Evolutionary conservation across 2,329 filamentous ascomycete species (phyloP).

Genomic region (Cordyceps cicadae): DNA sequence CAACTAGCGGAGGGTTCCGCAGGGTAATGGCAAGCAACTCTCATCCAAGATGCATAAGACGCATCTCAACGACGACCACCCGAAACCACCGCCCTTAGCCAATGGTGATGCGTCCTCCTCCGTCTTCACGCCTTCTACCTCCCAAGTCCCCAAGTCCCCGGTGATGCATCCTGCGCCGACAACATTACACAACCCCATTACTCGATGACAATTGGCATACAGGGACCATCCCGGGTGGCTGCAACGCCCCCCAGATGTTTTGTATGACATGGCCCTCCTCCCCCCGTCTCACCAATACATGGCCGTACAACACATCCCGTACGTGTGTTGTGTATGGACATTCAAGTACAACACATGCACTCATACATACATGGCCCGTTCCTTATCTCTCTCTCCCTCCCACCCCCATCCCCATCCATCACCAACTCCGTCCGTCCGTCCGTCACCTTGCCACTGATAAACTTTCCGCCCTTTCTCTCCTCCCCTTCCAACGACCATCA

Average conservation of each 20-base stretch:
- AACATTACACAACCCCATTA: neutral
- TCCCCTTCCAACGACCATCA: neutral
- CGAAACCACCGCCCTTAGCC: neutral
- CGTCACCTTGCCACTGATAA: neutral
- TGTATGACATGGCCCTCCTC: constrained; percentile 2
- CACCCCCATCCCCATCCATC: no score
- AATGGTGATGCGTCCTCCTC: neutral
- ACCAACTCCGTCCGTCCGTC: no score
- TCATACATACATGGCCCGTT: no score
- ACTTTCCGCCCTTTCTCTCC: no score
- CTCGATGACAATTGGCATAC: neutral
- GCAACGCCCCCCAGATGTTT: neutral
- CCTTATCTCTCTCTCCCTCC: no score
- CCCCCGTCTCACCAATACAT: no score
- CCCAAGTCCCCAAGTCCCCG: no score
- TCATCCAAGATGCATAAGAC: neutral
- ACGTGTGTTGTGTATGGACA: no score
- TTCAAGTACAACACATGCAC: no score
- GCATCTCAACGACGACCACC: neutral
- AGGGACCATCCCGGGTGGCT: neutral
- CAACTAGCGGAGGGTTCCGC: neutral
- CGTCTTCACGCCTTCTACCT: no score
- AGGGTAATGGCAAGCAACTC: neutral
- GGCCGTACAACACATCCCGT: no score
- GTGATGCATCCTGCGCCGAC: neutral